Conservation (phyloP, 345 rosid genomes). For the Conringia planisiliqua region DNA sequence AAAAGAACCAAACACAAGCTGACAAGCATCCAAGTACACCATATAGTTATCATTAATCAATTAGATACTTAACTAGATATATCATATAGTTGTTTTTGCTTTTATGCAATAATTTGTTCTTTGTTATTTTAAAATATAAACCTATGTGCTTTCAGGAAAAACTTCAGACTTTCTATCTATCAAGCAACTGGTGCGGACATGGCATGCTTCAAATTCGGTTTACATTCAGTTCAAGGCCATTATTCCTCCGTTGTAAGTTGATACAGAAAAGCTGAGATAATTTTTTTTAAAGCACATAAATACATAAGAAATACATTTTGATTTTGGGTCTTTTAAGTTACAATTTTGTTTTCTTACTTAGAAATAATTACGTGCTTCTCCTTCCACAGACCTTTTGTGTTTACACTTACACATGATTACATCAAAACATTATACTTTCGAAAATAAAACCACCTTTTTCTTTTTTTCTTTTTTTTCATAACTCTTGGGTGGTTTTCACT, state of each 20-base stretch:
- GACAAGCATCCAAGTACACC: too few relatives aligned
- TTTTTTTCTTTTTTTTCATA: not conserved
- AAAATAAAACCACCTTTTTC: not conserved
- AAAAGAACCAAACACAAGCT: too few relatives aligned
- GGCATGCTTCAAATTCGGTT: not conserved
- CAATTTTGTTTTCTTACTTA: not conserved
- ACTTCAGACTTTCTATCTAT: too few relatives aligned
- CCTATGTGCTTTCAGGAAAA: too few relatives aligned
- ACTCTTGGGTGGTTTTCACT: conserved; percentile 35
- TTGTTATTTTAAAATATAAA: too few relatives aligned
- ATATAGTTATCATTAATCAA: too few relatives aligned
- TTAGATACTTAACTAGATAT: too few relatives aligned
- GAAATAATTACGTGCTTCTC: conserved; percentile 20
- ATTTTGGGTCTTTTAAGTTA: conserved; percentile 4
- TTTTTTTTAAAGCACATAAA: not conserved
- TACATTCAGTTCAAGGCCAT: not conserved
- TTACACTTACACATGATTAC: conserved; percentile 28
- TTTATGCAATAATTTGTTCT: too few relatives aligned
- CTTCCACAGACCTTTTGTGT: conserved; percentile 6
- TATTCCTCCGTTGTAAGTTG: not conserved
- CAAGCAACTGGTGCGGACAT: not conserved
- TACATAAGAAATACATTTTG: not conserved
- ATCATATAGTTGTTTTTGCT: too few relatives aligned
- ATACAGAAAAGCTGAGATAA: not conserved
- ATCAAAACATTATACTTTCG: conserved; percentile 20